These are phyloP conservation scores for Wickerhamomyces xylosicus DNA, from an alignment of 805 yeast species.

Conservation along the genomic window DNA sequence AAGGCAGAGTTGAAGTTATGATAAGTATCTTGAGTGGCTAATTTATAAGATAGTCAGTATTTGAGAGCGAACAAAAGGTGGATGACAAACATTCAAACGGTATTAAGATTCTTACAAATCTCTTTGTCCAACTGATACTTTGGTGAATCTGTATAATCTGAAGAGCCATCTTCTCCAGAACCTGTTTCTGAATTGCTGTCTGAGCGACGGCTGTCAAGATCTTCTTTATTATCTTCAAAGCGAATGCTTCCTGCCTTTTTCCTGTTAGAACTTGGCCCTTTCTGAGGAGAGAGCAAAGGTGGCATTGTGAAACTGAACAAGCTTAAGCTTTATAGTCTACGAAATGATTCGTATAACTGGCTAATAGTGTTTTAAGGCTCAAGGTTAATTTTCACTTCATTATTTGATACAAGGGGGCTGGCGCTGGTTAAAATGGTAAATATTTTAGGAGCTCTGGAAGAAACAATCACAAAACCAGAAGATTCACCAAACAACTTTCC, in stretches of 20 bases:
- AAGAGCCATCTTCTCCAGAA: slow-evolving; percentile 7
- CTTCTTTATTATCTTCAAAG: not conserved
- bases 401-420: too few species aligned
- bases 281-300: slow-evolving; percentile 2
- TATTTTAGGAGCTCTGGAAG: too few species aligned
- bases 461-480: not conserved
- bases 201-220: too few species aligned
- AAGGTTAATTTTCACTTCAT: too few species aligned
- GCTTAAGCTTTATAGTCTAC: too few species aligned
- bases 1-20: slow-evolving; percentile 19
- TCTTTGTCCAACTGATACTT: slow-evolving; percentile 14
- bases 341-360: too few species aligned
- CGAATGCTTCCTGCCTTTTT: not conserved
- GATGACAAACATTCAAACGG: not conserved
- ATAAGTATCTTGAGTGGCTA: slow-evolving; percentile 7
- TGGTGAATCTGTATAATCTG: slow-evolving; percentile 21
- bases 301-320: not conserved
- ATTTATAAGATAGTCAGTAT: not conserved
- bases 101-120: slow-evolving; percentile 8
- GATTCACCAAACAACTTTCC: too few species aligned
- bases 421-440: too few species aligned
- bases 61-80: slow-evolving; percentile 1
- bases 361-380: too few species aligned
- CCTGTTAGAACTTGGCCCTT: not conserved
- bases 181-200: slow-evolving; percentile 1